phyloP scores from a whole-genome alignment of 2,329 filamentous ascomycete species.

The Trichoderma brevicompactum region DNA sequence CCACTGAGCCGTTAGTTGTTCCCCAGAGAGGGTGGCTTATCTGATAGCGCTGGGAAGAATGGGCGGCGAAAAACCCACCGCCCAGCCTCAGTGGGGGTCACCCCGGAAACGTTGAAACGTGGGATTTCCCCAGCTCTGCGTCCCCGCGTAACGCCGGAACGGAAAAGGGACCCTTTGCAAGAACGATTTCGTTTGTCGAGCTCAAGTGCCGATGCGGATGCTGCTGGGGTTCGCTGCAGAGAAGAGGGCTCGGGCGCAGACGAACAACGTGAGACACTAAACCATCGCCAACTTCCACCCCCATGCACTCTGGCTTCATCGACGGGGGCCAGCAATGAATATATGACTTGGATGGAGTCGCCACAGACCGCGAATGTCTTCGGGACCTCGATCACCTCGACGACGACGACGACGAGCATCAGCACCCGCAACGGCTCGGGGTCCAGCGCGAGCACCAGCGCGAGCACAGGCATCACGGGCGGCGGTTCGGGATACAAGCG shows the following conservation, averaged over 20 bases:
- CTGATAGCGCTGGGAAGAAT: not conserved
- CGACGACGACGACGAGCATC: slow-evolving; percentile 10
- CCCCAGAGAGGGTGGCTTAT: slow-evolving; percentile 2
- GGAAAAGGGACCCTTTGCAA: slow-evolving; percentile 15
- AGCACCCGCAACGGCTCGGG: slow-evolving; percentile 7
- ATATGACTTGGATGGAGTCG: slow-evolving; percentile 34
- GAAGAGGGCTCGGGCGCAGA: not conserved
- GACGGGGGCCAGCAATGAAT: slow-evolving; percentile 28
- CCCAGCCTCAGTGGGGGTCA: slow-evolving; percentile 31
- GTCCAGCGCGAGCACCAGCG: slow-evolving; percentile 22
- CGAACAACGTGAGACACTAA: slow-evolving; percentile 1
- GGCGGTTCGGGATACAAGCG: slow-evolving; percentile 48
- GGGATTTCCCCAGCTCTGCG: slow-evolving; percentile 25
- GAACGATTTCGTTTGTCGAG: slow-evolving; percentile 10
- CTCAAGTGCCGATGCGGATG: slow-evolving; percentile 12
- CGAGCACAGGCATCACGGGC: slow-evolving; percentile 30
- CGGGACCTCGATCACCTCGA: not conserved
- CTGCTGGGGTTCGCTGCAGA: slow-evolving; percentile 27
- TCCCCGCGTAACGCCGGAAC: slow-evolving; percentile 28
- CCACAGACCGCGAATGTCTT: slow-evolving; percentile 30
- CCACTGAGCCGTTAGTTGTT: not conserved
- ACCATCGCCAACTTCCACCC: slow-evolving; percentile 10
- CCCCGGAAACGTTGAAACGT: slow-evolving; percentile 28
- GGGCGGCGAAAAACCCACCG: not conserved
- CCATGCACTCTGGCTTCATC: slow-evolving; percentile 26